These are phyloP conservation scores for Penicillium cinerascens DNA, from an alignment of 495 filamentous ascomycete genomes.

Conservation along the genomic window DNA sequence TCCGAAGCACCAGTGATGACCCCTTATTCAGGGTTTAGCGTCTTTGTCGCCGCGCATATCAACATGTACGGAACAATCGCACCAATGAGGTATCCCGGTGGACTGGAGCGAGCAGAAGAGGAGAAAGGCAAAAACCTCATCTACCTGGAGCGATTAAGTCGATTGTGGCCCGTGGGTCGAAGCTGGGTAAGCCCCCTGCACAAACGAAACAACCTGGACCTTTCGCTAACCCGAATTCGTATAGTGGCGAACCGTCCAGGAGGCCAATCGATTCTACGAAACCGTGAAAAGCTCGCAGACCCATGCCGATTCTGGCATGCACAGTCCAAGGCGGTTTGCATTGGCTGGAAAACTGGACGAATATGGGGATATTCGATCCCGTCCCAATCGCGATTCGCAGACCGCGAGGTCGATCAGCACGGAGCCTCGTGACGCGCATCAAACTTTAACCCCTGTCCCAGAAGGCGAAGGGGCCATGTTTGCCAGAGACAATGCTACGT, in stretches of 20 bases:
- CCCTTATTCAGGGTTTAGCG: conserved; percentile 44
- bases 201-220: not conserved
- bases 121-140: conserved; percentile 35
- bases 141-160: conserved; percentile 38
- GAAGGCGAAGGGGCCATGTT: not conserved
- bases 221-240: not conserved
- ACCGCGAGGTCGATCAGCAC: conserved; percentile 9
- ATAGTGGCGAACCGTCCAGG: conserved; percentile 42
- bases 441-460: not conserved
- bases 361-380: conserved; percentile 44
- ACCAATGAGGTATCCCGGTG: conserved; percentile 37
- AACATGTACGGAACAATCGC: conserved; percentile 46
- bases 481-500: conserved; percentile 7
- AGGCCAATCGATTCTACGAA: conserved; percentile 42
- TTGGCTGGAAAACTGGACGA: conserved; percentile 40
- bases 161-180: conserved; percentile 40
- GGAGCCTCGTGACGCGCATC: conserved; percentile 4
- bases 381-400: conserved; percentile 20
- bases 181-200: conserved; percentile 33
- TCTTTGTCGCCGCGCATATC: conserved; percentile 44
- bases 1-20: conserved; percentile 40
- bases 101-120: conserved; percentile 32
- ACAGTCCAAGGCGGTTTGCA: conserved; percentile 30
- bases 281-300: conserved; percentile 31
- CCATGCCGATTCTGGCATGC: conserved; percentile 18